Percentiles rank a stretch among this genome's conserved stretches.
These are phyloP conservation scores for Alternaria incomplexa DNA, from an alignment of 2,329 filamentous ascomycete genomes.

Conservation along the genomic window DNA sequence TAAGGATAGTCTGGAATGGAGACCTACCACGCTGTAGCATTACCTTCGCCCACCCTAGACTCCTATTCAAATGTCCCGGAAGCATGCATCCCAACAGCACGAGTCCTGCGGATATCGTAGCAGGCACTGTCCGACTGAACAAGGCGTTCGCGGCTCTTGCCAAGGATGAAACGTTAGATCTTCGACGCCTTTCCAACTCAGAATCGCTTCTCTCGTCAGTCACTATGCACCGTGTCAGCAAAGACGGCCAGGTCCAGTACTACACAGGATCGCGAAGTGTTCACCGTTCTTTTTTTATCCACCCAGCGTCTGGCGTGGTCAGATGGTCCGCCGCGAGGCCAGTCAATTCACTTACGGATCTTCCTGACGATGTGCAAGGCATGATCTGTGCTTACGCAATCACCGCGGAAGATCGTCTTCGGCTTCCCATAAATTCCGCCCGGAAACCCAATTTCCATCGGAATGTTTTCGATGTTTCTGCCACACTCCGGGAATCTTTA, in stretches of 20 bases:
- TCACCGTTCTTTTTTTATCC: background rate
- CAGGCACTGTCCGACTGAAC: background rate
- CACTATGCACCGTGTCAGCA: background rate
- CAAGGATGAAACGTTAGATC: background rate
- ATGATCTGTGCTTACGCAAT: background rate
- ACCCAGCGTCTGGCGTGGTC: background rate
- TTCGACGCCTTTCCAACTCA: background rate
- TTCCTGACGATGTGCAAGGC: background rate
- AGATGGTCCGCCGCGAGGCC: background rate
- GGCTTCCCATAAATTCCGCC: background rate
- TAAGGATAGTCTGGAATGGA: background rate
- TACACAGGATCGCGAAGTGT: background rate
- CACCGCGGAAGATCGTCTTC: background rate
- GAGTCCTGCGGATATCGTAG: background rate
- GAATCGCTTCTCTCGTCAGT: background rate
- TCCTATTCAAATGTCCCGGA: background rate
- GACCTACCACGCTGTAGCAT: background rate
- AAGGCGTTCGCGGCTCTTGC: background rate
- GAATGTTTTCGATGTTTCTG: background rate
- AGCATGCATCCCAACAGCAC: background rate
- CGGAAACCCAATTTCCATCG: background rate
- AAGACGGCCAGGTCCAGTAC: background rate
- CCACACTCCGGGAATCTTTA: background rate
- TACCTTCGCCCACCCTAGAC: background rate
- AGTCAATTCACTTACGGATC: background rate